These are phyloP conservation scores for Tetrapyrgos nigripes DNA, from an alignment of 1,284 basidiomycete species.

Conservation along the genomic window DNA sequence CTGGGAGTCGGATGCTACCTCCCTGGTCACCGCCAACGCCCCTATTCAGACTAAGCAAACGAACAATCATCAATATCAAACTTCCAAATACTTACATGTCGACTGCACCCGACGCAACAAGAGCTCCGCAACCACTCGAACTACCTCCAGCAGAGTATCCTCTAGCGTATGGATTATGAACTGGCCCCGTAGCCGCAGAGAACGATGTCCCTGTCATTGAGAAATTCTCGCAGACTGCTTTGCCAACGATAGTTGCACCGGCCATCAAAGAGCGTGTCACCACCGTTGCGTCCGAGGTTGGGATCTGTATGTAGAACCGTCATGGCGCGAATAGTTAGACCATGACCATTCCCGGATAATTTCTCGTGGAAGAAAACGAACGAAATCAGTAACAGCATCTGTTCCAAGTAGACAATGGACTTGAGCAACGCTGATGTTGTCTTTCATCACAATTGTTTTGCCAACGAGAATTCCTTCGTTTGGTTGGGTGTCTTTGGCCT, in stretches of 20 bases:
- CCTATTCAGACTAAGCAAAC: background rate
- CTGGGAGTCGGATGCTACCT: conserved; percentile 13
- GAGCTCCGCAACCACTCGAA: conserved; percentile 13
- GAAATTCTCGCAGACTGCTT: conserved; percentile 19
- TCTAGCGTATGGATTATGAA: conserved; percentile 16
- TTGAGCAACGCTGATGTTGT: conserved; percentile 10
- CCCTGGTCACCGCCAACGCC: conserved; percentile 17
- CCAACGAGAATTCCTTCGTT: conserved; percentile 8
- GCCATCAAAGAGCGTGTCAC: conserved; percentile 15
- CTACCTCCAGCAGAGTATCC: conserved; percentile 17
- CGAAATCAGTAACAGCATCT: conserved; percentile 9
- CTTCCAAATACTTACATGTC: conserved; percentile 1
- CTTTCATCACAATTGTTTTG: conserved; percentile 3
- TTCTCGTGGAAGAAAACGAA: background rate
- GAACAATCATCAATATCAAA: background rate
- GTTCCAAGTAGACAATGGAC: conserved; percentile 16
- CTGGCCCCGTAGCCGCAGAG: conserved; percentile 15
- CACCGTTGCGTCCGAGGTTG: conserved; percentile 13
- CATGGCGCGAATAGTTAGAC: too few relatives aligned
- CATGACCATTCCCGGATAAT: too few relatives aligned
- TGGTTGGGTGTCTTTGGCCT: conserved; percentile 7
- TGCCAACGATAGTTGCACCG: conserved; percentile 13
- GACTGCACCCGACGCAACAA: conserved; percentile 6
- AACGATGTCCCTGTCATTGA: conserved; percentile 14
- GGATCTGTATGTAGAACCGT: background rate